phyloP scores from a whole-genome alignment of 768 basidiomycete genomes.

The Russula dissimulans region DNA sequence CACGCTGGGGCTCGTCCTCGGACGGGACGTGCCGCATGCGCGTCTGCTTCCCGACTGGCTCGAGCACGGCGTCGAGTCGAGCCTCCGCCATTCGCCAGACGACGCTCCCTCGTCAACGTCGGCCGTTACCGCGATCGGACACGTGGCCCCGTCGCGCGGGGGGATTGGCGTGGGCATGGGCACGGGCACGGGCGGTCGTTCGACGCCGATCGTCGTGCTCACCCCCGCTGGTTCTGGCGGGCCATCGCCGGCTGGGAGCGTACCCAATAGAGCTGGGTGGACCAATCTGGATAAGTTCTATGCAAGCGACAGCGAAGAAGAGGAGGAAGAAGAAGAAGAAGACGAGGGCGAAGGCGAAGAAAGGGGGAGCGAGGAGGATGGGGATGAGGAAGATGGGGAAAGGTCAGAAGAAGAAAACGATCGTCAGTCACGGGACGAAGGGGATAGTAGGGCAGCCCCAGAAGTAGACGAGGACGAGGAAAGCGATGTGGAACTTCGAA shows the following conservation, averaged over 20 bases:
- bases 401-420: conserved; percentile 21
- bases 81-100: conserved; percentile 60
- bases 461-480: not conserved
- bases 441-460: conserved; percentile 9
- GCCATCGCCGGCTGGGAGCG: conserved; percentile 27
- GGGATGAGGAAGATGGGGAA: conserved; percentile 21
- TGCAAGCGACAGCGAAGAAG: conserved; percentile 28
- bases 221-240: conserved; percentile 38
- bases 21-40: conserved; percentile 44
- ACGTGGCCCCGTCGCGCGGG: conserved; percentile 20
- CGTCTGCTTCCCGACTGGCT: conserved; percentile 74
- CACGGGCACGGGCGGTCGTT: conserved; percentile 24
- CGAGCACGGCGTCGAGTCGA: conserved; percentile 73
- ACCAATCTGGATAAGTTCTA: conserved; percentile 72
- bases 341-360: conserved; percentile 4
- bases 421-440: conserved; percentile 26
- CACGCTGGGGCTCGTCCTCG: conserved; percentile 53
- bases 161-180: conserved; percentile 23
- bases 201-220: conserved; percentile 41
- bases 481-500: not conserved
- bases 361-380: not conserved
- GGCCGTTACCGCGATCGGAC: conserved; percentile 34
- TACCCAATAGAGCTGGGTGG: conserved; percentile 35
- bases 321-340: conserved; percentile 30
- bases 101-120: conserved; percentile 32